phyloP scores from a whole-genome alignment of 192 early-diverging fungal species.

The Endogone sp. region DNA sequence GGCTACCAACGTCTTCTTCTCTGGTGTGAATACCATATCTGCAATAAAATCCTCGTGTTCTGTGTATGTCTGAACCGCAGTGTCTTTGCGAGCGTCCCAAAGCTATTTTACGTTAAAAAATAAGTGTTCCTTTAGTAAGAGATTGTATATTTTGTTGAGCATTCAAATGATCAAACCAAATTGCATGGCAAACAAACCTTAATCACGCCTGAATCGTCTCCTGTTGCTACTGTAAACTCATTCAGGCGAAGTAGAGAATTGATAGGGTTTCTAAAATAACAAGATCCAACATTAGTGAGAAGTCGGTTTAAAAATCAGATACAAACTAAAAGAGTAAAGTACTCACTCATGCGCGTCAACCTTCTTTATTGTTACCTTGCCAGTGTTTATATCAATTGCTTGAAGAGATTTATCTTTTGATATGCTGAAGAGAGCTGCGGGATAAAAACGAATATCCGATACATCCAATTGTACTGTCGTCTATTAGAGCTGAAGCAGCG shows the following conservation, averaged over 20 bases:
- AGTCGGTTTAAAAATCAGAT: slow-evolving; percentile 28
- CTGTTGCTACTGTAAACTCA: slow-evolving; percentile 81
- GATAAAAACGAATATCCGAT: neutral
- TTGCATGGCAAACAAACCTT: slow-evolving; percentile 55
- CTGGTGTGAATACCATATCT: slow-evolving; percentile 67
- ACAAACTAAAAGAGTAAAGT: too few species aligned
- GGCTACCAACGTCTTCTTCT: slow-evolving; percentile 76
- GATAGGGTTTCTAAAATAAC: slow-evolving; percentile 47
- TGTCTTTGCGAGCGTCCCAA: slow-evolving; percentile 86
- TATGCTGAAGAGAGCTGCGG: slow-evolving; percentile 65
- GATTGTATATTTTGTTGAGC: too few species aligned
- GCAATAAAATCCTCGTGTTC: slow-evolving; percentile 95
- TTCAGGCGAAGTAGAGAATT: slow-evolving; percentile 71
- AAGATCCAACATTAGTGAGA: too few species aligned
- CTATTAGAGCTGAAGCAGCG: neutral
- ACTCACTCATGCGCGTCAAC: slow-evolving; percentile 81
- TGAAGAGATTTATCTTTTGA: slow-evolving; percentile 86
- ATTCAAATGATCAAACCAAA: neutral
- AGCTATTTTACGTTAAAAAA: slow-evolving; percentile 44
- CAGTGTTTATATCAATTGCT: slow-evolving; percentile 71
- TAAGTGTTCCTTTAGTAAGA: too few species aligned
- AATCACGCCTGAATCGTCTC: slow-evolving; percentile 88
- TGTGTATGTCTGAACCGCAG: slow-evolving; percentile 69
- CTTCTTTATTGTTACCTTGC: slow-evolving; percentile 66
- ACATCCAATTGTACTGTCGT: slow-evolving; percentile 5